Evolutionary conservation across 352 stramenopile species (phyloP), one percentile per base, ranked within the genome.

Genomic region (Pythium angustatum): DNA sequence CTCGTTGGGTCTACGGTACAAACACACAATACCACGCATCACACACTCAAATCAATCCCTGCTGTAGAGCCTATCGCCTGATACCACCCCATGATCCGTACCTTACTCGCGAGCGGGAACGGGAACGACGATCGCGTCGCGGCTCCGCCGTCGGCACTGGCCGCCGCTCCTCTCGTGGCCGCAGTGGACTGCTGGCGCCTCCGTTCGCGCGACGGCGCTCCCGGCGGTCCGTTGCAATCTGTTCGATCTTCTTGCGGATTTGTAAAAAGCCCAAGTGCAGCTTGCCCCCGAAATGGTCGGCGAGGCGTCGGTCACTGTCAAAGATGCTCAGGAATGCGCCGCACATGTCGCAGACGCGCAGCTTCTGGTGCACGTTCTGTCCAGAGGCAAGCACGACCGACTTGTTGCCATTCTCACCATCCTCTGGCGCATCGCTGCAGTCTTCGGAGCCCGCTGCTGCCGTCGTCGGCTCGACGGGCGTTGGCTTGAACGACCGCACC

Each of bases 311-410:
- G 54, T 97, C 91, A 48, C 86, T 96, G 75, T 97, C 91, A 53
- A 93, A 97, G 60, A 97, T 97, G 60, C 88, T 96, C 26, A 97
- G 69, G 65, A 96, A 96, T 5, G 91, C 89, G 7, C 91, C 91
- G 60, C 91, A 97, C 33, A 97, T 86, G 69, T 97, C 88, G 57
- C 91, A 97, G 50, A 97, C 89, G 21, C 88, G 86, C 12, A 97
- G 67, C 63, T 94, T 94, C 51, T 94, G 81, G 64, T 91, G 90
- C 30, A 88, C 83, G 26, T 81, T 78, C n/a, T 72, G 64, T 11
- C 65, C 69, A 5, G 66, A 53, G 11, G 52, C 21, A 21, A 40
- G 47, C 31, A 19, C 26, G 2, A 44, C n/a, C 3, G 14, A 17
- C n/a, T 52, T 61, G 9, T 27, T 41, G 50, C 33, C 4, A n/a